These are phyloP conservation scores for Phialophora expanda DNA, from an alignment of 2,329 filamentous ascomycete species.

Conservation along the genomic window DNA sequence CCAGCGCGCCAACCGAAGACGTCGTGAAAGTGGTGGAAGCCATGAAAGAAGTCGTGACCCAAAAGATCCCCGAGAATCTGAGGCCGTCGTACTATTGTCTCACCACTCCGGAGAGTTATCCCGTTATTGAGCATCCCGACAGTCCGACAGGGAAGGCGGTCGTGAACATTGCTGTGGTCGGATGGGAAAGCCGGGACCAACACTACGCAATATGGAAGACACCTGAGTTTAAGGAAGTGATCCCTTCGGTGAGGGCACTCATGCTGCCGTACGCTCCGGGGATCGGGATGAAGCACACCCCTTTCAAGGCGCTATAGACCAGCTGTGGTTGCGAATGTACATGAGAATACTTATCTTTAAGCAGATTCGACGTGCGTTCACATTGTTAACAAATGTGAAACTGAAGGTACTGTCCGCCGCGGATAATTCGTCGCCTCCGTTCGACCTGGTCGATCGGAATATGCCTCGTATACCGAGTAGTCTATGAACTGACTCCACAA, in stretches of 20 bases:
- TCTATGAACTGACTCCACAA: too few species aligned
- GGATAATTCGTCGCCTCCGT: too few species aligned
- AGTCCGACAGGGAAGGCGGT: constrained; percentile 6
- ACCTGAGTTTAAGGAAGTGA: background rate
- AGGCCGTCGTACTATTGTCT: constrained; percentile 5
- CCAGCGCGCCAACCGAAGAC: background rate
- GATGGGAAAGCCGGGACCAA: background rate
- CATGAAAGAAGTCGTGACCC: background rate
- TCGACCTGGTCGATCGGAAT: too few species aligned
- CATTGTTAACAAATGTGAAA: too few species aligned
- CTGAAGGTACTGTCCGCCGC: too few species aligned
- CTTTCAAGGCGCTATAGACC: background rate
- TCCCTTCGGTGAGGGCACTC: background rate
- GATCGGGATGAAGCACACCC: constrained; percentile 1
- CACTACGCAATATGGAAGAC: constrained; percentile 9
- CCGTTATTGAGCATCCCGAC: background rate
- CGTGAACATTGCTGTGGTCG: background rate
- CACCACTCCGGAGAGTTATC: constrained; percentile 4
- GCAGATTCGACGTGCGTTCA: too few species aligned
- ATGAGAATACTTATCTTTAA: too few species aligned
- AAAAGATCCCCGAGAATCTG: background rate
- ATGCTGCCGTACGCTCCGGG: constrained; percentile 2
- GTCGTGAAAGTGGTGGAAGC: background rate
- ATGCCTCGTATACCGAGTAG: too few species aligned
- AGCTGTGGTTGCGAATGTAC: too few species aligned